Base-by-base conservation (phyloP, 805 yeast species). In the Sporopachydermia quercuum region DNA sequence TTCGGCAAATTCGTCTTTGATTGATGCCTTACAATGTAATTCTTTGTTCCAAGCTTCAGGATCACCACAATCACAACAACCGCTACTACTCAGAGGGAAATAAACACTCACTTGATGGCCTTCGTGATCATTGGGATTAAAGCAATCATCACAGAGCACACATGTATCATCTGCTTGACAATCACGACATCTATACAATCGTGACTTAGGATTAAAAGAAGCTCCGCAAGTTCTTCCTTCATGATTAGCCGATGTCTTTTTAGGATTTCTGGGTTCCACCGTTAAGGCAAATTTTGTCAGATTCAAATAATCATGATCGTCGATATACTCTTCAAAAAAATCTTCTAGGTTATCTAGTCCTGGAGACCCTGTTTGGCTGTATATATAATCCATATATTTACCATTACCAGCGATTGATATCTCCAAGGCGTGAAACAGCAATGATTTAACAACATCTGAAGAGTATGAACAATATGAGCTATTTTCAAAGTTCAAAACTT, bases 131-230 rank as follows among this genome's bases (percentile, higher is more conserved):
- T 68, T 68, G 40, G 70, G 67, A 53, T 78, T 77, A 59, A 79
- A 82, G 54, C 94, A 82, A 47, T 74, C 60, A 8, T 68, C 71
- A 57, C 94, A 82, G 18, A 82, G 53, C 23, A 83, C 86, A 62
- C 93, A 82, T 0, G 87, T 78, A 5, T 74, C 75, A 56, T 82
- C 94, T 44, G 68, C 71, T 0, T 82, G 84, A 62, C 94, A 82
- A 42, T 80, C 83, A 23, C 63, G 63, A 51, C 94, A 82, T 41
- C 84, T 62, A 52, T 78, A 82, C 15, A 79, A 77, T 1, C 78
- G 74, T 44, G 78, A 82, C 16, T 79, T 79, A 3, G 55, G 49
- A 34, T 64, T 66, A 47, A 82, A 75, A 27, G 71, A 64, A 40
- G 76, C 63, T 3, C 86, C 79, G 61, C 94, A 82, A 15, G 76